Percentiles rank a stretch among this genome's conserved stretches.
phyloP scores from a whole-genome alignment of 139 green algal species.

The Astrephomene gubernaculifera region DNA sequence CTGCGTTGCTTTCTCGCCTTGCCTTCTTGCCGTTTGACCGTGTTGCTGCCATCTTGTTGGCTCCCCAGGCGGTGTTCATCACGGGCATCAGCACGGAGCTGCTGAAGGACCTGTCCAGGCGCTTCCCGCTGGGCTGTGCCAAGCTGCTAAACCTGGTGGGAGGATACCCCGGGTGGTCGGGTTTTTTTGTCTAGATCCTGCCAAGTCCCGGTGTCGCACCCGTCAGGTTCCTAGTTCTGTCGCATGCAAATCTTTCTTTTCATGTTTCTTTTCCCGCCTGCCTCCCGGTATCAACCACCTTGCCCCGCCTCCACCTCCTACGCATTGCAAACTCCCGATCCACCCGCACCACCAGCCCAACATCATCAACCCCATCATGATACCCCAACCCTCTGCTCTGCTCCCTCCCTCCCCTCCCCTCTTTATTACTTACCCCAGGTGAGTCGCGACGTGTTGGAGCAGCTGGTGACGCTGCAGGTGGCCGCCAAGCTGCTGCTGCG shows the following conservation, averaged over 20 bases:
- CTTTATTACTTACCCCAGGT: neutral
- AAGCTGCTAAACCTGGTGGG: slow-evolving; percentile 42
- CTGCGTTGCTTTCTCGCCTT: neutral
- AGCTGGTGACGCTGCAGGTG: slow-evolving; percentile 56
- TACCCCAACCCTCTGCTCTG: neutral
- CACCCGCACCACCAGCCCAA: neutral
- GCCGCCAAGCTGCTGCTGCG: slow-evolving; percentile 84
- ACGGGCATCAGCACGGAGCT: slow-evolving; percentile 42
- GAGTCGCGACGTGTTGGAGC: slow-evolving; percentile 14
- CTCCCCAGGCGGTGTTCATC: slow-evolving; percentile 35
- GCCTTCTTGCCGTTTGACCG: neutral
- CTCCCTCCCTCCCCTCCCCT: neutral
- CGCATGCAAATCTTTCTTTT: neutral
- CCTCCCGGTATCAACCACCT: neutral
- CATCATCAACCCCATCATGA: neutral
- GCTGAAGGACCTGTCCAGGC: slow-evolving; percentile 38
- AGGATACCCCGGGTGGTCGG: neutral
- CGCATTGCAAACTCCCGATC: neutral
- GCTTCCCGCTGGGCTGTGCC: slow-evolving; percentile 23
- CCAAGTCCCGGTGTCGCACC: neutral
- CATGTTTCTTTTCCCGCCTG: neutral
- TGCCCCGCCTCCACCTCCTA: neutral
- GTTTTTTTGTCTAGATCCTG: no score
- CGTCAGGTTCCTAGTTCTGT: neutral
- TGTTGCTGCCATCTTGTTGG: neutral